A percentile compares a stretch with the other conserved stretches of the same genome.
Conservation (phyloP, 495 filamentous ascomycete genomes). For the Neurospora cerealis region DNA sequence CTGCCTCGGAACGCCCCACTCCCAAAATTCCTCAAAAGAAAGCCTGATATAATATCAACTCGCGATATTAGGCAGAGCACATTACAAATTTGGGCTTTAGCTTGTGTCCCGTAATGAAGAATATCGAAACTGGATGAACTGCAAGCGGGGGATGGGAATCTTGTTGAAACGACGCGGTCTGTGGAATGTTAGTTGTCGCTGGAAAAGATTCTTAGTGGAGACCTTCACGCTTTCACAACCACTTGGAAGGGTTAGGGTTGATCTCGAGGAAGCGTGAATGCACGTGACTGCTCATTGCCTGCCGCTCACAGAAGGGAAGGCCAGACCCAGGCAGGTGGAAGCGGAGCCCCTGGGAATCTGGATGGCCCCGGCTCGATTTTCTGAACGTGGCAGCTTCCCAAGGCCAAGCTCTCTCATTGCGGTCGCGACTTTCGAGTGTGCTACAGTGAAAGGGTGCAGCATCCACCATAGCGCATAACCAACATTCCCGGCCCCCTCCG, state of each 20-base stretch:
- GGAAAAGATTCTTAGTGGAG: neutral
- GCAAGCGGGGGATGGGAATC: neutral
- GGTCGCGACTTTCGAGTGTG: neutral
- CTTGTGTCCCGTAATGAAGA: neutral
- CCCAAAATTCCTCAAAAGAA: neutral
- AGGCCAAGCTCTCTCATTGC: neutral
- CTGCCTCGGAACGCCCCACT: neutral
- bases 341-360: neutral
- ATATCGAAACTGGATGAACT: neutral
- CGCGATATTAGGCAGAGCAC: neutral
- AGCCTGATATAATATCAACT: neutral
- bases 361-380: conserved; percentile 14
- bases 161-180: neutral
- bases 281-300: neutral
- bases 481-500: neutral
- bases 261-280: neutral
- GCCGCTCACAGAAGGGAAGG: neutral
- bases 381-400: conserved; percentile 40
- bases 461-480: neutral
- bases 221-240: neutral
- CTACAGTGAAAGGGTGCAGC: neutral
- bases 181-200: neutral
- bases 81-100: neutral
- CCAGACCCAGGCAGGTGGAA: conserved; percentile 6
- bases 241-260: neutral